Evolutionary conservation across 192 early-diverging fungal genomes (phyloP), one percentile per base, ranked within the genome.

Genomic region (Entophlyctis luteolus): DNA sequence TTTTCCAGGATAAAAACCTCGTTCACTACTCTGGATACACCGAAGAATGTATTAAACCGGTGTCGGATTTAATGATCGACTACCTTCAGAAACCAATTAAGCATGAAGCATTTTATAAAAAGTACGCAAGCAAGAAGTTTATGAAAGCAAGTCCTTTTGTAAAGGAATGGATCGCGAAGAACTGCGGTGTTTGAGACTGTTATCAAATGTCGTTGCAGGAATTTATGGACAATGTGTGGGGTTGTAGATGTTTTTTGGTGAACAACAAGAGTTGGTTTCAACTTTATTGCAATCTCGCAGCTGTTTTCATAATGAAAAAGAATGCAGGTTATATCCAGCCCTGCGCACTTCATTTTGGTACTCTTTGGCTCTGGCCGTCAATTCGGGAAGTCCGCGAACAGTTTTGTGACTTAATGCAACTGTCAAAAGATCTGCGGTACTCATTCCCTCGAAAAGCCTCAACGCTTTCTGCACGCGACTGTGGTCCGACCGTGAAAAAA

Each of bases 61-160:
- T 77, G 33, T 83, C 87, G 4, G 71, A 86, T 10, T 59, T 91
- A 38, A 90, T 96, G 85, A 38, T 91, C 10, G 76, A 89, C 59
- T 92, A 87, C 58, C 38, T 98, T 16, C 62, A 72, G 32, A 67
- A 73, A 34, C 79, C 82, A 4, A 35, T 32, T 4, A 77, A 77
- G 59, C 68, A 85, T 60, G 87, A 89, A 31, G 84, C 85, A 25
- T 80, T 98, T 58, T 93, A 78, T 75, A 86, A 82, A 36, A 98
- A 98, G 77, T 98, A 95, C 78, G 59, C 90, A 22, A 77, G 82
- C 67, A 84, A 83, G 55, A 87, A 87, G 65, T 93, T 88, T 60
- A 78, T 93, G 80, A 91, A 87, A 67, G 94, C 87, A 16, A 88
- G 87, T 54, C 58, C 90, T 35, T 93, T 90, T 83, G 90, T 86